Evolutionary conservation across 1,284 basidiomycete genomes (phyloP), one percentile per base, ranked within the genome.

Genomic region (Cutaneotrichosporon sp.): DNA sequence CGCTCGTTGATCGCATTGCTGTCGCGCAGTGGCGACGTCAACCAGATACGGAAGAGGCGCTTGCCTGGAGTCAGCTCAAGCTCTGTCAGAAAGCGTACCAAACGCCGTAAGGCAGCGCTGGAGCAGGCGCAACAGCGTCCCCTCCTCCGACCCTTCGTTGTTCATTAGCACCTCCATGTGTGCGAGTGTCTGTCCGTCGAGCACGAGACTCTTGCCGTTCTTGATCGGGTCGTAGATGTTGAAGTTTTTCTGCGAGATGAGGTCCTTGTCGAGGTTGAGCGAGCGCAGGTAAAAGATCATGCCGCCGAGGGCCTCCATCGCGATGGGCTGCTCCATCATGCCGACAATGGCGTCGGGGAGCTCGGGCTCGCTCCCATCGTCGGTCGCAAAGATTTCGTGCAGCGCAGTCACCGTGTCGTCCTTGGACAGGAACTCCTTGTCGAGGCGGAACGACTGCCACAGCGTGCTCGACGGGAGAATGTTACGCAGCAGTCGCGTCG

Each of bases 211-310:
- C 67, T 86, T 80, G 18, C 90, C 90, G 58, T 82, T 80, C 67
- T 86, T 86, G 82, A 96, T 89, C 0, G 93, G 92, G 73, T 97
- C 91, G 68, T 96, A 96, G 40, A 96, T 80, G 67, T 96, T 93
- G 80, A 97, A 97, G 70, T 96, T 96, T 75, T 84, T 87, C 84
- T 93, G 91, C 53, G 84, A 88, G 60, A 97, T 72, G 51, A 97
- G 83, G 63, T 96, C 90, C 68, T 89, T 88, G 76, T 92, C 92
- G 57, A 97, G 90, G 66, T 96, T 96, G 43, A 97, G 81, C 53
- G 89, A 87, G 41, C 86, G 84, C 15, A 96, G 81, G 70, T 94
- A 93, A 81, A 89, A 96, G 38, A 92, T 83, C 87, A 94, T 88
- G 8, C 84, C 83, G 1, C 92, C 92, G 4, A 97, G 76, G 0